Conservation (phyloP, 139 green algal species). For the Dunaliella primolecta region DNA sequence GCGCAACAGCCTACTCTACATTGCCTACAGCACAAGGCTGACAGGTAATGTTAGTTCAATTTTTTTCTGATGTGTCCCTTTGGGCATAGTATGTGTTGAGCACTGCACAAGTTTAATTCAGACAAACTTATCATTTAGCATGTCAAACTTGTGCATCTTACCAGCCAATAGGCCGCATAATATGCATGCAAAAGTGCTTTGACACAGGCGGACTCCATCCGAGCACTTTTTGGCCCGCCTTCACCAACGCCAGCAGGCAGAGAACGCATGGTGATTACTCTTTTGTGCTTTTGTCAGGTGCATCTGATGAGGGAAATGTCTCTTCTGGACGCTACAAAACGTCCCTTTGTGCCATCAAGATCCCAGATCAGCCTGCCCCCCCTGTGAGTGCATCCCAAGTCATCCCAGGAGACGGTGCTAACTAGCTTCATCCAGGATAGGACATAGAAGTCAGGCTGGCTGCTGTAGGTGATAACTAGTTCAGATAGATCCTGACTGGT, state of each 20-base stretch:
- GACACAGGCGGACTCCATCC: neutral
- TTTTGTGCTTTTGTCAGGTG: too few relatives aligned
- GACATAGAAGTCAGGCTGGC: too few relatives aligned
- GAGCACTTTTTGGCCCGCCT: too few relatives aligned
- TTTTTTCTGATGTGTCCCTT: neutral
- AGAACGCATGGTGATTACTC: too few relatives aligned
- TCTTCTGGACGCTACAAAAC: slow-evolving; percentile 45
- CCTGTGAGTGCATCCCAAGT: too few relatives aligned
- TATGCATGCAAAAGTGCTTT: neutral
- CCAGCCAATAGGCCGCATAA: neutral
- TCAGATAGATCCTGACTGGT: too few relatives aligned
- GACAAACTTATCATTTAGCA: neutral
- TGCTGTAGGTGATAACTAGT: too few relatives aligned
- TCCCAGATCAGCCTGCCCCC: slow-evolving; percentile 18
- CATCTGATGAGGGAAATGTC: slow-evolving; percentile 48
- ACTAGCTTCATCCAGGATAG: too few relatives aligned
- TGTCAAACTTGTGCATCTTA: neutral
- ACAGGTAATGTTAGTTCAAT: slow-evolving; percentile 1
- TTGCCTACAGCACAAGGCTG: slow-evolving; percentile 72
- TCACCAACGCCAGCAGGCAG: too few relatives aligned
- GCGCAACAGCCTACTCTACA: slow-evolving; percentile 61
- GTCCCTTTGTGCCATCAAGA: slow-evolving; percentile 38
- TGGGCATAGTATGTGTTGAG: too few relatives aligned
- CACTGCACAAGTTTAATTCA: too few relatives aligned
- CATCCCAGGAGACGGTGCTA: too few relatives aligned